These are phyloP conservation scores for Jacaranda mimosifolia DNA, from an alignment of 257 asterid genomes.

Conservation along the genomic window DNA sequence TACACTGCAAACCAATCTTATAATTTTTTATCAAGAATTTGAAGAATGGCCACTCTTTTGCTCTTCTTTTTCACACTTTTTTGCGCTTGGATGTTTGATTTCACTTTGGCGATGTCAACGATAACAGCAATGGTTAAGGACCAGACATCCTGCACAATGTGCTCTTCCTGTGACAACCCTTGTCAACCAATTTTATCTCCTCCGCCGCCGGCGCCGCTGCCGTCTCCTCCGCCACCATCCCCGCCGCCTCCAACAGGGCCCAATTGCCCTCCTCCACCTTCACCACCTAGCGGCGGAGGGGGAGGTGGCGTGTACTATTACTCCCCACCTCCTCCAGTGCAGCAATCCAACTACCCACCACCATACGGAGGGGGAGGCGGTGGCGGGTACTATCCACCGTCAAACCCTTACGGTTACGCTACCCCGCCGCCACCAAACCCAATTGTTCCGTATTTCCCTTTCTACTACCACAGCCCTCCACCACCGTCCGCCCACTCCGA, in stretches of 20 bases:
- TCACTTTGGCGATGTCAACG: slow-evolving; percentile 49
- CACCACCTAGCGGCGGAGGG: slow-evolving; percentile 45
- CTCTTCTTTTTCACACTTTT: slow-evolving; percentile 41
- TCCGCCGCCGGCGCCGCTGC: slow-evolving; percentile 42
- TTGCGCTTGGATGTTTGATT: slow-evolving; percentile 1
- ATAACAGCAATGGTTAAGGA: slow-evolving; percentile 58
- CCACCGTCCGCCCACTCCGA: slow-evolving; percentile 29
- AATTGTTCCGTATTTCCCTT: slow-evolving; percentile 63
- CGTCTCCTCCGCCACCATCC: slow-evolving; percentile 49
- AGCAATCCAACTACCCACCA: slow-evolving; percentile 47
- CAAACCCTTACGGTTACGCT: slow-evolving; percentile 29
- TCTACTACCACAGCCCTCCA: slow-evolving; percentile 55
- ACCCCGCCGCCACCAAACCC: slow-evolving; percentile 72
- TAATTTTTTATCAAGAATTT: background rate
- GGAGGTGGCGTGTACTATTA: slow-evolving; percentile 44
- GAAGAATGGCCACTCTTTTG: slow-evolving; percentile 42
- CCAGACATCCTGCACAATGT: slow-evolving; percentile 70
- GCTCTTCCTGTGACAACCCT: slow-evolving; percentile 76
- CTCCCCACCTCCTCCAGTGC: slow-evolving; percentile 65
- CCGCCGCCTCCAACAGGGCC: slow-evolving; percentile 35
- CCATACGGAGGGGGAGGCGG: slow-evolving; percentile 44
- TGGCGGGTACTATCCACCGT: slow-evolving; percentile 48
- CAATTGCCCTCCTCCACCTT: slow-evolving; percentile 59
- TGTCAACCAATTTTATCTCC: slow-evolving; percentile 71
- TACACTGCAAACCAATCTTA: background rate